Conservation (phyloP, 352 stramenopile genomes). For the Phytophthora cactorum region DNA sequence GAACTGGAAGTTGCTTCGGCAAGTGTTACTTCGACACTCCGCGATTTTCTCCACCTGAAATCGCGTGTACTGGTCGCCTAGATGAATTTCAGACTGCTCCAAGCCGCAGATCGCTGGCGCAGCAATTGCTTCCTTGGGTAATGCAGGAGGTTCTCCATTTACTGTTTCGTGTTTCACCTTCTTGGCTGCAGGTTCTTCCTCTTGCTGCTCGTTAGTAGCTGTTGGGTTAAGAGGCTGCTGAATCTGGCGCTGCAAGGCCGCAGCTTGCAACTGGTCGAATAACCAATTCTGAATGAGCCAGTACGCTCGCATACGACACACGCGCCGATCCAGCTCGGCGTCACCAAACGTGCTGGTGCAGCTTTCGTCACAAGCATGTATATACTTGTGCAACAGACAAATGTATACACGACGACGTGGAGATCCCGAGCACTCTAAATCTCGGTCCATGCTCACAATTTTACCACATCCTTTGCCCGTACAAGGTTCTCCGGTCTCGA, state of each 20-base stretch:
- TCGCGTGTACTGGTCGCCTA: slow-evolving; percentile 60
- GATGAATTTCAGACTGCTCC: slow-evolving; percentile 58
- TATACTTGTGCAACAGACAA: slow-evolving; percentile 81
- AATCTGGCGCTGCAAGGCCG: slow-evolving; percentile 15
- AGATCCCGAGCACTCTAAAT: slow-evolving; percentile 77
- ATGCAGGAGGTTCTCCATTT: not conserved
- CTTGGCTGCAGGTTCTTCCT: slow-evolving; percentile 10
- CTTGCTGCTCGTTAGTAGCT: slow-evolving; percentile 26
- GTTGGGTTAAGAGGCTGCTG: slow-evolving; percentile 13
- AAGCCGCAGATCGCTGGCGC: slow-evolving; percentile 35
- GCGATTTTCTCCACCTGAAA: slow-evolving; percentile 56
- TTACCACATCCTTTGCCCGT: slow-evolving; percentile 68
- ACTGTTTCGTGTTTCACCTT: slow-evolving; percentile 25
- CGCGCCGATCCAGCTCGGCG: slow-evolving; percentile 64
- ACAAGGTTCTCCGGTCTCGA: slow-evolving; percentile 74
- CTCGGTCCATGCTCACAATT: slow-evolving; percentile 84
- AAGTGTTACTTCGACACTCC: slow-evolving; percentile 49
- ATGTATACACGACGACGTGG: slow-evolving; percentile 75
- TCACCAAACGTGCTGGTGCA: slow-evolving; percentile 72
- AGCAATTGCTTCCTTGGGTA: not conserved
- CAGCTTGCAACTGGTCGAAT: slow-evolving; percentile 66
- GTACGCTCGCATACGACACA: slow-evolving; percentile 75
- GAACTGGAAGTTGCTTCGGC: slow-evolving; percentile 60
- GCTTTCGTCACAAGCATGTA: slow-evolving; percentile 78
- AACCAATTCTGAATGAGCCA: slow-evolving; percentile 85